phyloP scores from a whole-genome alignment of 169 alveolate species.

The Perkinsus olseni region DNA sequence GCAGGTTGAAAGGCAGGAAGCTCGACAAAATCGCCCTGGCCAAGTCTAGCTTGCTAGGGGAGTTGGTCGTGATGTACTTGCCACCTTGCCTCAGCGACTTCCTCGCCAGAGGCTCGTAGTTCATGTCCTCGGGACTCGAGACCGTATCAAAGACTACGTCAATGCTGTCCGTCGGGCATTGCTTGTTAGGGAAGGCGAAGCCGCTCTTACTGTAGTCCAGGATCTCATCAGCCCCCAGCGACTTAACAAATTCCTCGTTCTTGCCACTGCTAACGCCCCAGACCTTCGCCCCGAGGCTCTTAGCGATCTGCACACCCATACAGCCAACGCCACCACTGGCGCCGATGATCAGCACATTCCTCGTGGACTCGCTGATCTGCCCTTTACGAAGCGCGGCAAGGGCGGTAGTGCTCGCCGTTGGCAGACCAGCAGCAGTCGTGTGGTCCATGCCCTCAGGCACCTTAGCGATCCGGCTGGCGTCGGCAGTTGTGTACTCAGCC shows the following conservation, averaged over 20 bases:
- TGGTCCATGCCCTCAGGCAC: background rate
- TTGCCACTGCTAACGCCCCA: background rate
- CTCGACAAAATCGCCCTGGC: background rate
- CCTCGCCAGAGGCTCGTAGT: background rate
- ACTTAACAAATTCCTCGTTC: background rate
- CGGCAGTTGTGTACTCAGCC: background rate
- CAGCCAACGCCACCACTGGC: background rate
- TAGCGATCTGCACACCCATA: background rate
- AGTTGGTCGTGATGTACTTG: background rate
- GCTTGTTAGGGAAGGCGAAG: background rate
- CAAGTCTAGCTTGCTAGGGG: background rate
- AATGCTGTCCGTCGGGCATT: background rate
- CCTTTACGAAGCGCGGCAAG: background rate
- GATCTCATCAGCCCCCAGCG: background rate
- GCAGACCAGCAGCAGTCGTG: background rate
- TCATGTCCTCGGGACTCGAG: background rate
- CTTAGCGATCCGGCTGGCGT: background rate
- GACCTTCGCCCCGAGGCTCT: background rate
- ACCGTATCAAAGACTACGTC: background rate
- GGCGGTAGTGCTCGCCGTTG: background rate
- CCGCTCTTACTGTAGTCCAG: conserved; percentile 4
- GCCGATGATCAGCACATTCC: background rate
- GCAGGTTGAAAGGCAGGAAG: background rate
- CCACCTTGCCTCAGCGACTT: background rate
- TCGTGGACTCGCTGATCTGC: background rate